These are phyloP conservation scores for Aspergillus tubingensis DNA, from an alignment of 2,329 filamentous ascomycete genomes.

Conservation along the genomic window DNA sequence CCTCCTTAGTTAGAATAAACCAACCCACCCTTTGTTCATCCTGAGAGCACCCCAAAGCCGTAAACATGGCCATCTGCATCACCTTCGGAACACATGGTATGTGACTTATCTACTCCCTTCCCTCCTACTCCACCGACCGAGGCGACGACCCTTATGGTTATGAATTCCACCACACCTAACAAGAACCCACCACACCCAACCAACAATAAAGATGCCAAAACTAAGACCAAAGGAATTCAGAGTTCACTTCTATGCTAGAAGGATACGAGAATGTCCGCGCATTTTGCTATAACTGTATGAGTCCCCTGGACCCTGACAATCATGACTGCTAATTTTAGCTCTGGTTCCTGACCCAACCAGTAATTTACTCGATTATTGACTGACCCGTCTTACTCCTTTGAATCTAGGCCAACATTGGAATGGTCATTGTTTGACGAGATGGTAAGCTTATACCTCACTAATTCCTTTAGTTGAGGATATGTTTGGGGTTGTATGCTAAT, in stretches of 20 bases:
- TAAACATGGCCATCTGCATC: slow-evolving; percentile 45
- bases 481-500: neutral
- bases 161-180: neutral
- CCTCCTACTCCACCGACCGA: neutral
- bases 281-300: slow-evolving; percentile 49
- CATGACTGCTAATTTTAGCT: neutral
- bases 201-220: neutral
- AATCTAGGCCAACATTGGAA: slow-evolving; percentile 45
- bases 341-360: slow-evolving; percentile 9
- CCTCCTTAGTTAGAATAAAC: no score
- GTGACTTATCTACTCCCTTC: slow-evolving; percentile 11
- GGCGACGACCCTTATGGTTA: neutral
- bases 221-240: slow-evolving; percentile 25
- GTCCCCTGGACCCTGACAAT: slow-evolving; percentile 17
- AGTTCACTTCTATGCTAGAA: slow-evolving; percentile 47
- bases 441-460: slow-evolving; percentile 31
- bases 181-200: slow-evolving; percentile 1
- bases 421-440: slow-evolving; percentile 47
- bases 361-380: neutral
- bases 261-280: slow-evolving; percentile 50
- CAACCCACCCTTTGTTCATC: neutral
- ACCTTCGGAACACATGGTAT: slow-evolving; percentile 47
- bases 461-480: neutral
- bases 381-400: neutral
- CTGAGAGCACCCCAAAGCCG: neutral